Conservation (phyloP, 768 basidiomycete genomes). For the Harrya chromipes region DNA sequence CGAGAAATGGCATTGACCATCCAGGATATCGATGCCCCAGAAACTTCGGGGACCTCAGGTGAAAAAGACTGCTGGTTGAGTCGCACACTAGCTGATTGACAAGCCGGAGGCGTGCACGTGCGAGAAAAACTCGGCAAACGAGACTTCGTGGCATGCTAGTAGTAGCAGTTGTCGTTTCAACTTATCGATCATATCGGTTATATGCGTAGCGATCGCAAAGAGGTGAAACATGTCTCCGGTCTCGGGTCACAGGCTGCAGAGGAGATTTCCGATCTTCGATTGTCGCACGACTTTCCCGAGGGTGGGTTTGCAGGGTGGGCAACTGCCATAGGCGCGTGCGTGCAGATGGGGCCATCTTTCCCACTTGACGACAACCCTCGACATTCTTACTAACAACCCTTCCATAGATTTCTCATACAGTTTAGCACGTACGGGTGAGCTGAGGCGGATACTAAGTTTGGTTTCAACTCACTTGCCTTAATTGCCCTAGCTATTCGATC, state of each 20-base stretch:
- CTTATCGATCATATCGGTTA: too few relatives aligned
- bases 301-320: conserved; percentile 31
- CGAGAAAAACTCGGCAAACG: too few relatives aligned
- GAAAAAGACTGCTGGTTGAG: too few relatives aligned
- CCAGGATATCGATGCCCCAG: too few relatives aligned
- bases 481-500: conserved; percentile 30
- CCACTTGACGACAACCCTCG: neutral
- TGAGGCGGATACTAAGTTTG: neutral
- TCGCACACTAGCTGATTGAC: too few relatives aligned
- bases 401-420: conserved; percentile 36
- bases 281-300: conserved; percentile 19
- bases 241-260: neutral
- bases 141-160: too few relatives aligned
- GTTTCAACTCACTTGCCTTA: neutral
- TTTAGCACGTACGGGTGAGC: conserved; percentile 38
- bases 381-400: neutral
- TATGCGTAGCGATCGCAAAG: neutral
- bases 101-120: too few relatives aligned
- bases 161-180: too few relatives aligned
- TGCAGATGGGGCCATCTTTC: neutral
- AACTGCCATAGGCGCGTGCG: conserved; percentile 31
- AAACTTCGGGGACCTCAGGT: too few relatives aligned
- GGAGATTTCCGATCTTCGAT: neutral
- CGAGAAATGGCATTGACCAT: too few relatives aligned
- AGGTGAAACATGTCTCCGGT: neutral